phyloP scores from a whole-genome alignment of 306 rosid genomes.

The Fragaria iinumae region DNA sequence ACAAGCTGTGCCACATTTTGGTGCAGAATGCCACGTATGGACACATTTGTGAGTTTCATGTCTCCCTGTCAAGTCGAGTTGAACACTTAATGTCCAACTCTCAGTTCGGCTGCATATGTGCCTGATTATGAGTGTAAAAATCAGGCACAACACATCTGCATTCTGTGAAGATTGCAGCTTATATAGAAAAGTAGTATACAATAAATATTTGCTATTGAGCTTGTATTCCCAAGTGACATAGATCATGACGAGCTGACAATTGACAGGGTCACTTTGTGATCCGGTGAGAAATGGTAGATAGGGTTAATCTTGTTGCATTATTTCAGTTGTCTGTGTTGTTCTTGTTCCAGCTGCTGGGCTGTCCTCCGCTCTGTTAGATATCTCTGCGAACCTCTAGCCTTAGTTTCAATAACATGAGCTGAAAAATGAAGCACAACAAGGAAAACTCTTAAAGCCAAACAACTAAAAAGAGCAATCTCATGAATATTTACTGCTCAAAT shows the following conservation, averaged over 20 bases:
- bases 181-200: not conserved
- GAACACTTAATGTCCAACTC: not conserved
- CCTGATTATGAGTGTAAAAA: not conserved
- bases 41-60: not conserved
- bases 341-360: not conserved
- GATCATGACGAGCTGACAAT: not conserved
- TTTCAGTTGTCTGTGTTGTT: not conserved
- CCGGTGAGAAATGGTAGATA: not conserved
- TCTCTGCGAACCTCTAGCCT: not conserved
- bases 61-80: not conserved
- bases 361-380: not conserved
- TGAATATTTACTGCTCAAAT: not conserved
- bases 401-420: not conserved
- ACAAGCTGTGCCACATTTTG: not conserved
- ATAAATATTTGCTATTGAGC: not conserved
- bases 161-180: not conserved
- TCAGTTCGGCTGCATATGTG: not conserved
- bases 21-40: constrained; percentile 12
- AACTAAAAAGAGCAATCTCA: not conserved
- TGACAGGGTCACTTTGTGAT: not conserved
- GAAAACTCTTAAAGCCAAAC: not conserved
- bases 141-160: not conserved
- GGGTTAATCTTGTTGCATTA: not conserved
- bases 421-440: not conserved
- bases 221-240: not conserved